These are phyloP conservation scores for Trichocladium antarcticum DNA, from an alignment of 495 filamentous ascomycete species.

Conservation along the genomic window DNA sequence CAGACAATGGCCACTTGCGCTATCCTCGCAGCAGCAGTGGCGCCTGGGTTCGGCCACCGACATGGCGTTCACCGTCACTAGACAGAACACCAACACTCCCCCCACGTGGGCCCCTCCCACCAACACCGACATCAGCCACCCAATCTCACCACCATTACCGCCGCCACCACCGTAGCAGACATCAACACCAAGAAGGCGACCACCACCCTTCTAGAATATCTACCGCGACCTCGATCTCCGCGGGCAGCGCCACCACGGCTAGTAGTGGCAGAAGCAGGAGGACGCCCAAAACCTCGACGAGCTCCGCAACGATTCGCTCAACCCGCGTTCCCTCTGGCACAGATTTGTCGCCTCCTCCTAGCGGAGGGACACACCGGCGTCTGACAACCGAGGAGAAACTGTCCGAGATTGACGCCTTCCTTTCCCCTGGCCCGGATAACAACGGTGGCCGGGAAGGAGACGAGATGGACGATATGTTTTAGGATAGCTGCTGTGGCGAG, in stretches of 20 bases:
- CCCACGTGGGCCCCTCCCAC: not conserved
- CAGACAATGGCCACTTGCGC: not conserved
- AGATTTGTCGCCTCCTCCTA: not conserved
- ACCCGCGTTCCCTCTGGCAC: not conserved
- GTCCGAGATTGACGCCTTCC: conserved; percentile 6
- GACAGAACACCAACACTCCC: not conserved
- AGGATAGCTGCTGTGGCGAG: not conserved
- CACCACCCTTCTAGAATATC: not conserved
- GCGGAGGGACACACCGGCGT: not conserved
- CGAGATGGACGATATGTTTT: not conserved
- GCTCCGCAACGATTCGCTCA: not conserved
- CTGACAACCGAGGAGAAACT: conserved; percentile 11
- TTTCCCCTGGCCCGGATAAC: not conserved
- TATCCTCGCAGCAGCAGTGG: conserved; percentile 2
- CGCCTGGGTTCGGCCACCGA: conserved; percentile 3
- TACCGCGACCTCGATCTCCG: not conserved
- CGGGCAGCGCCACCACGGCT: not conserved
- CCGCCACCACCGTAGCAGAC: not conserved
- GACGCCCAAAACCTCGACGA: not conserved
- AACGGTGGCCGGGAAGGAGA: not conserved
- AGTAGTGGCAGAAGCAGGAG: not conserved
- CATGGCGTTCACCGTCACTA: conserved; percentile 5
- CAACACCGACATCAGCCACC: not conserved
- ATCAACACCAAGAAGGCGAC: not conserved
- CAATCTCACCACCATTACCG: not conserved